Conservation (phyloP, 2,329 filamentous ascomycete genomes). For the Diplodia seriata region DNA sequence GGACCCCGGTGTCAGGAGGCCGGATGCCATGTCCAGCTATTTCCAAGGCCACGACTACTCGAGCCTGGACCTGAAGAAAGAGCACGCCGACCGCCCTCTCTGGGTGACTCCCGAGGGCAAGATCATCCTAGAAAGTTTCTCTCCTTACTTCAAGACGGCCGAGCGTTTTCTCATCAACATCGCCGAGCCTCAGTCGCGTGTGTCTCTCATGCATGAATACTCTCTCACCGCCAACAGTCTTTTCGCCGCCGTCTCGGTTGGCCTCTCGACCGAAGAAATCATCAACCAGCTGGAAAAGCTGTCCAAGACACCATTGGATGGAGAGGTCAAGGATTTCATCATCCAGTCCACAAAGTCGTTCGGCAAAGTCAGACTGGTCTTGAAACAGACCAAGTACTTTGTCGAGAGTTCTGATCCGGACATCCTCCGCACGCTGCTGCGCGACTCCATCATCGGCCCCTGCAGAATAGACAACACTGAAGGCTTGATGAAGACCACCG, state of each 20-base stretch:
- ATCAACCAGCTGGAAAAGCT: slow-evolving; percentile 86
- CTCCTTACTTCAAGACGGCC: slow-evolving; percentile 81
- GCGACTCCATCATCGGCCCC: slow-evolving; percentile 80
- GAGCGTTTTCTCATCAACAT: slow-evolving; percentile 97
- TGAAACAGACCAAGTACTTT: slow-evolving; percentile 94
- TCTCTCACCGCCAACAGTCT: slow-evolving; percentile 88
- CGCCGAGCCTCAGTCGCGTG: slow-evolving; percentile 88
- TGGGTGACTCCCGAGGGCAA: slow-evolving; percentile 91
- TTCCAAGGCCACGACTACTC: slow-evolving; percentile 78
- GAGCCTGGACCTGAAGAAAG: slow-evolving; percentile 80
- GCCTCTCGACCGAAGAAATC: slow-evolving; percentile 87
- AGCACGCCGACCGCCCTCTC: slow-evolving; percentile 86
- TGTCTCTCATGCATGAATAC: slow-evolving; percentile 93
- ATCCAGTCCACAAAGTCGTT: slow-evolving; percentile 86
- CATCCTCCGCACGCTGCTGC: slow-evolving; percentile 84
- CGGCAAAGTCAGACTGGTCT: slow-evolving; percentile 92
- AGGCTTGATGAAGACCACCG: slow-evolving; percentile 77
- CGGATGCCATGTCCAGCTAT: slow-evolving; percentile 62
- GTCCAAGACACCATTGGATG: slow-evolving; percentile 85
- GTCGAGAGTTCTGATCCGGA: slow-evolving; percentile 89
- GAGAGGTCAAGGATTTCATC: slow-evolving; percentile 80
- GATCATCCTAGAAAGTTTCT: slow-evolving; percentile 95
- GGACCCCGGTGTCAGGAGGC: background rate
- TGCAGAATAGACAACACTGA: slow-evolving; percentile 77
- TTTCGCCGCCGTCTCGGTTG: slow-evolving; percentile 94